Evolutionary conservation across 768 basidiomycete species (phyloP).

Genomic region (Holtermannia corniformis): DNA sequence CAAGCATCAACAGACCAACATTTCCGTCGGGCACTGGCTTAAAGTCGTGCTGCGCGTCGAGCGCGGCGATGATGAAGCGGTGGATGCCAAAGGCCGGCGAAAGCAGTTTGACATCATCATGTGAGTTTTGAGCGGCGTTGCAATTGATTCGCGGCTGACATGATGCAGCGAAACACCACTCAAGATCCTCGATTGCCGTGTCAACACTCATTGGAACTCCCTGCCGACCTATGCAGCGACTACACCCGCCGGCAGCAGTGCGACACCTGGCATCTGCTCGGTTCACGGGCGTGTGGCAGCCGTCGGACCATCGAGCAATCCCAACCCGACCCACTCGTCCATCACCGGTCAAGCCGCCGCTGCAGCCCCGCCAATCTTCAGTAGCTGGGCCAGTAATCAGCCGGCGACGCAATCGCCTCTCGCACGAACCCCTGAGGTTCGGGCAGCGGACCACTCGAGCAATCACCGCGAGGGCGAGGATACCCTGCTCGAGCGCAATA

Average conservation of each 20-base stretch:
- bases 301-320: background rate
- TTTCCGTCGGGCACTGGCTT: slow-evolving; percentile 62
- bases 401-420: background rate
- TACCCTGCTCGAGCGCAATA: slow-evolving; percentile 40
- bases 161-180: slow-evolving; percentile 53
- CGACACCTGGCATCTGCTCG: slow-evolving; percentile 27
- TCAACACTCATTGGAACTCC: slow-evolving; percentile 66
- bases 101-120: slow-evolving; percentile 82
- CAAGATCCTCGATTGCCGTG: slow-evolving; percentile 77
- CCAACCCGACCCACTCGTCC: background rate
- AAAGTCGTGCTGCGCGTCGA: slow-evolving; percentile 77
- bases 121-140: slow-evolving; percentile 9
- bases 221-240: slow-evolving; percentile 60
- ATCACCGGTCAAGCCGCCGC: background rate
- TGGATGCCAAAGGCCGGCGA: slow-evolving; percentile 61
- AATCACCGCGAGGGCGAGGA: slow-evolving; percentile 14
- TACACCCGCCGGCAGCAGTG: slow-evolving; percentile 10
- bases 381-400: background rate
- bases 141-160: slow-evolving; percentile 5
- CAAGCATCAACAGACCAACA: slow-evolving; percentile 64
- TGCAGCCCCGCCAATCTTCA: background rate
- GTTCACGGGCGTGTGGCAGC: slow-evolving; percentile 32
- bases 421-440: background rate
- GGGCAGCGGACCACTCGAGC: slow-evolving; percentile 1
- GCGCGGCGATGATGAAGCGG: slow-evolving; percentile 58